Evolutionary conservation across 768 basidiomycete genomes (phyloP).

Genomic region (Neoboletus brunneissimus): DNA sequence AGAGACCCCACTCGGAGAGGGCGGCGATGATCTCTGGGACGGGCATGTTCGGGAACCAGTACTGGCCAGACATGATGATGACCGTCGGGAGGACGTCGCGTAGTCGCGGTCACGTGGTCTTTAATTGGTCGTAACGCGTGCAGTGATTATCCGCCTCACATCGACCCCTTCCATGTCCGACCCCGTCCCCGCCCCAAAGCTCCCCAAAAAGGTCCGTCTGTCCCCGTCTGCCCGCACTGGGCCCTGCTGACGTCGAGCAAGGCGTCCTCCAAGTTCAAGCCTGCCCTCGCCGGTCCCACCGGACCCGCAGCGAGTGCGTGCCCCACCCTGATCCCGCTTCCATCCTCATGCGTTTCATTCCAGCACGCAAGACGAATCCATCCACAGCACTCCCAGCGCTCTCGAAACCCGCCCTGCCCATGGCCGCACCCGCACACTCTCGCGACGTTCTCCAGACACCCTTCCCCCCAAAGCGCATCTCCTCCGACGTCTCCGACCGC

Average conservation of each 20-base stretch:
- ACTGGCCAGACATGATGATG: slow-evolving; percentile 35
- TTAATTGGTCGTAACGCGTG: slow-evolving; percentile 7
- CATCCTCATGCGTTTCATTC: slow-evolving; percentile 6
- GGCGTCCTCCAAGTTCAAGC: slow-evolving; percentile 45
- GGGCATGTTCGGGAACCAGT: slow-evolving; percentile 66
- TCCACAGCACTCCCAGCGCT: slow-evolving; percentile 36
- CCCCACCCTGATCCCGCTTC: background rate
- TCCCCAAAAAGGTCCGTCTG: slow-evolving; percentile 18
- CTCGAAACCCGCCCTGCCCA: slow-evolving; percentile 21
- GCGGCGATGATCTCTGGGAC: slow-evolving; percentile 61
- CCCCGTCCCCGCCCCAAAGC: background rate
- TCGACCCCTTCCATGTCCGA: slow-evolving; percentile 11
- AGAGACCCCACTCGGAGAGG: slow-evolving; percentile 66
- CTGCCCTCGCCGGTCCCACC: slow-evolving; percentile 27
- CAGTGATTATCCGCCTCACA: slow-evolving; percentile 9
- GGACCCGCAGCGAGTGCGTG: slow-evolving; percentile 11
- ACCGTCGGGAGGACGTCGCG: too few relatives aligned
- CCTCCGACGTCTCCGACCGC: slow-evolving; percentile 16
- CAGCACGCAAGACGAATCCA: slow-evolving; percentile 25
- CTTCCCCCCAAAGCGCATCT: slow-evolving; percentile 33
- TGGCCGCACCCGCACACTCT: slow-evolving; percentile 5
- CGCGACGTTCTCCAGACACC: slow-evolving; percentile 17
- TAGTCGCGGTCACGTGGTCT: slow-evolving; percentile 30
- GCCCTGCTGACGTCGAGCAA: too few relatives aligned
- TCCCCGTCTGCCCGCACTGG: too few relatives aligned